Conservation (phyloP, 768 basidiomycete genomes). For the Boletales sp. region DNA sequence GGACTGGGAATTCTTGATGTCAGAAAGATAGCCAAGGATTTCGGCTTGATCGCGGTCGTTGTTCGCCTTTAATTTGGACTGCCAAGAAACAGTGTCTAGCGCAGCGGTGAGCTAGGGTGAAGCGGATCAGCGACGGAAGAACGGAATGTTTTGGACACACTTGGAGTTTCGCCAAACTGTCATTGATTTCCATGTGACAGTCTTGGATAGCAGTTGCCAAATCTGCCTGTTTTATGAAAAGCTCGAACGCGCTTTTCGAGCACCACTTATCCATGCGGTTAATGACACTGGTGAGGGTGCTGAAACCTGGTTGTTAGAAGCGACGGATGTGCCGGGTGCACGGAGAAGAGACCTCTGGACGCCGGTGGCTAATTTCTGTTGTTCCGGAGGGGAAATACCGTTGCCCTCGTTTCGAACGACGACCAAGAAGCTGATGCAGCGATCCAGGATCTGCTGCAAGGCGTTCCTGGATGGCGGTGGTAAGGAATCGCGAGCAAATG, state of each 20-base stretch:
- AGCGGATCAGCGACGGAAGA: slow-evolving; percentile 5
- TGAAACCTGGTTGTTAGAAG: slow-evolving; percentile 13
- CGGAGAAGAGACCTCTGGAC: slow-evolving; percentile 28
- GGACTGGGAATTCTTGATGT: slow-evolving; percentile 39
- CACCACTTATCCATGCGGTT: slow-evolving; percentile 44
- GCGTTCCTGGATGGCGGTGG: slow-evolving; percentile 31
- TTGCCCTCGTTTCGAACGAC: slow-evolving; percentile 35
- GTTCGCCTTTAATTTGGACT: slow-evolving; percentile 38
- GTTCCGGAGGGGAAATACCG: slow-evolving; percentile 24
- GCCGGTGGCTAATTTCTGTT: slow-evolving; percentile 31
- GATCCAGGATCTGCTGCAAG: slow-evolving; percentile 42
- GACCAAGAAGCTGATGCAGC: slow-evolving; percentile 42
- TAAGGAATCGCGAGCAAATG: slow-evolving; percentile 2
- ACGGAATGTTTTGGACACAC: slow-evolving; percentile 24
- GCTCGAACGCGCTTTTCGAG: slow-evolving; percentile 34
- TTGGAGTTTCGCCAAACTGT: slow-evolving; percentile 46
- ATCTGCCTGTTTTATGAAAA: slow-evolving; percentile 44
- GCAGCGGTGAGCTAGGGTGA: slow-evolving; percentile 40
- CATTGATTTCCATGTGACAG: slow-evolving; percentile 43
- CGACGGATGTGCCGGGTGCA: not conserved
- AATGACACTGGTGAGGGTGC: slow-evolving; percentile 35
- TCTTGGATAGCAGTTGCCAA: slow-evolving; percentile 41
- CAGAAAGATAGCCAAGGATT: slow-evolving; percentile 40
- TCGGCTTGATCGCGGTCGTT: slow-evolving; percentile 41
- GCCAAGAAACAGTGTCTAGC: slow-evolving; percentile 47